Conservation (phyloP, 1,284 basidiomycete genomes). For the Sporisorium reilianum region DNA sequence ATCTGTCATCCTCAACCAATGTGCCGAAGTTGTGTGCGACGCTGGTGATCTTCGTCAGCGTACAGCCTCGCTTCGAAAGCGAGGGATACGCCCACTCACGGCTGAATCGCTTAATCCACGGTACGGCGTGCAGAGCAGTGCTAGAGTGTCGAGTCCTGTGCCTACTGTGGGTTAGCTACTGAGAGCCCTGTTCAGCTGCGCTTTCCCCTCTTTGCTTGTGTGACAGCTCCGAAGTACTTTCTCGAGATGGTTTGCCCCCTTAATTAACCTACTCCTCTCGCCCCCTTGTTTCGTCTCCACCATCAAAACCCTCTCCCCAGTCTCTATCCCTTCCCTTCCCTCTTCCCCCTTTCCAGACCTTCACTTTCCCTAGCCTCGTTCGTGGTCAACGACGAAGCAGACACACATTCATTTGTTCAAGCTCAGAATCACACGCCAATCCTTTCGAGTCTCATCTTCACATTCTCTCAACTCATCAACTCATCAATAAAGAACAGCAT, state of each 20-base stretch:
- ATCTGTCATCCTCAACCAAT: neutral
- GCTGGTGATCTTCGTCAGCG: neutral
- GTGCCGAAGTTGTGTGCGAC: neutral
- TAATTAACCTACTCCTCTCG: neutral
- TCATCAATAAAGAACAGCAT: neutral
- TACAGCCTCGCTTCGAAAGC: neutral
- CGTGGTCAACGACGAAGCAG: neutral
- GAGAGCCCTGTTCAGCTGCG: neutral
- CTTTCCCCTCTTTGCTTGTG: neutral
- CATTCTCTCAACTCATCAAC: neutral
- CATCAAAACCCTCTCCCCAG: neutral
- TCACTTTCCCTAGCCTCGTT: neutral
- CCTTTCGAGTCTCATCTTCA: neutral
- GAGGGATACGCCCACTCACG: neutral
- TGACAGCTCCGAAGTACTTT: neutral
- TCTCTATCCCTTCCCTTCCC: neutral
- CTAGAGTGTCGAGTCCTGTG: no score
- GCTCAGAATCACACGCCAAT: neutral
- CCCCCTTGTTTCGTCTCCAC: neutral
- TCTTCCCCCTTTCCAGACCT: neutral
- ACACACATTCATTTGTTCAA: slow-evolving; percentile 1
- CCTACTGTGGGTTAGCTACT: no score
- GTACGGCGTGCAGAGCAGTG: neutral
- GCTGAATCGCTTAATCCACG: neutral
- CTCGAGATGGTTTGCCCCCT: neutral